Percentiles rank a stretch among this genome's conserved stretches.
These are phyloP conservation scores for Dianthus caryophyllus DNA, from an alignment of 148 eudicot genomes.

Conservation along the genomic window DNA sequence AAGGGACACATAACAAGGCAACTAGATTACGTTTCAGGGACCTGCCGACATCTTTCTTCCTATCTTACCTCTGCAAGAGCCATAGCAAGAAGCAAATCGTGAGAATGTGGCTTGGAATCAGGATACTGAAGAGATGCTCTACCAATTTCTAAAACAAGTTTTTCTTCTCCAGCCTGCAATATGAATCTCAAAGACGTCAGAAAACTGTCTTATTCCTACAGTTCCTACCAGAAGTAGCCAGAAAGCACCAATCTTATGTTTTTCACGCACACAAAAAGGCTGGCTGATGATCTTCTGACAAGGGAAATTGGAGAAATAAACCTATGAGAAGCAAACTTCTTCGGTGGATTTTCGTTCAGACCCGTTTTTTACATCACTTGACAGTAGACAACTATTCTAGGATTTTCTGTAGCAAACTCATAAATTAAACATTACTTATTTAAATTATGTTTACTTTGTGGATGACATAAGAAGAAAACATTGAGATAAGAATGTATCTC, in stretches of 20 bases:
- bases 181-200: background rate
- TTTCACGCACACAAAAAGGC: background rate
- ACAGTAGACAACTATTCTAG: background rate
- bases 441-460: background rate
- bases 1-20: slow-evolving; percentile 59
- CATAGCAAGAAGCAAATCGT: slow-evolving; percentile 91
- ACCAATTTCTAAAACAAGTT: slow-evolving; percentile 91
- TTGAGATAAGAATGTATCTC: background rate
- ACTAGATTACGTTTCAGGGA: slow-evolving; percentile 27
- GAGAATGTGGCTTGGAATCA: slow-evolving; percentile 62
- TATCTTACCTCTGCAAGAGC: slow-evolving; percentile 94
- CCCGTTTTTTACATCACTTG: background rate
- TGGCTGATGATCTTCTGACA: background rate
- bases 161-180: slow-evolving; percentile 86
- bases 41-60: slow-evolving; percentile 28
- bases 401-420: background rate
- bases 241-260: background rate
- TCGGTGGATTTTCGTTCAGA: background rate
- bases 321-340: background rate
- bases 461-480: background rate
- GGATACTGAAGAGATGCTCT: slow-evolving; percentile 64
- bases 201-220: background rate
- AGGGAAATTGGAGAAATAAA: background rate
- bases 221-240: slow-evolving; percentile 6
- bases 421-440: background rate